Evolutionary conservation across 1,284 basidiomycete genomes (phyloP).

Genomic region (Microbotryum intermedium): DNA sequence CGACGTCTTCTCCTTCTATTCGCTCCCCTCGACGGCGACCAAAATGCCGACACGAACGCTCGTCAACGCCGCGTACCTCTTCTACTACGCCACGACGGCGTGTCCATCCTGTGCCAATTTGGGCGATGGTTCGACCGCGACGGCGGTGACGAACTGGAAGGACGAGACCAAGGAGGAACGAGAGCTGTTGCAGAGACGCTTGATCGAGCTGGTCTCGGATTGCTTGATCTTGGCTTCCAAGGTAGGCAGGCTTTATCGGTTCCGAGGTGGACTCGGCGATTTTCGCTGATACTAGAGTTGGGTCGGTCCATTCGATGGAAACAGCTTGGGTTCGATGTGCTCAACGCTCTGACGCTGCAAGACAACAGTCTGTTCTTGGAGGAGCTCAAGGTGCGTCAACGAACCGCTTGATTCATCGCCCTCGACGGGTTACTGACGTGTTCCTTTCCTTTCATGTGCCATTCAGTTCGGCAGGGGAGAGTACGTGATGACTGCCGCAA

Average conservation of each 20-base stretch:
- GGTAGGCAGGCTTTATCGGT: slow-evolving; percentile 8
- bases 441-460: not conserved
- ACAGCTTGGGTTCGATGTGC: slow-evolving; percentile 80
- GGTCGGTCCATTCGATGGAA: not conserved
- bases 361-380: slow-evolving; percentile 78
- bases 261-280: not conserved
- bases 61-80: slow-evolving; percentile 85
- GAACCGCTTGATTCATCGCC: too few relatives aligned
- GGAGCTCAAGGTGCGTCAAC: slow-evolving; percentile 48
- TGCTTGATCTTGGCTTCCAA: slow-evolving; percentile 32
- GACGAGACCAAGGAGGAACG: slow-evolving; percentile 53
- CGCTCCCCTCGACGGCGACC: slow-evolving; percentile 84
- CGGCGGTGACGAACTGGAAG: slow-evolving; percentile 30
- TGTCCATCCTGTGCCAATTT: slow-evolving; percentile 26
- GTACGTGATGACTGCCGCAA: not conserved
- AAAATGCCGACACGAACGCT: slow-evolving; percentile 49
- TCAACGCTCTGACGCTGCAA: slow-evolving; percentile 91
- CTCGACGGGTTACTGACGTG: not conserved
- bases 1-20: slow-evolving; percentile 95
- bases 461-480: slow-evolving; percentile 30
- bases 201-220: slow-evolving; percentile 55
- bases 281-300: not conserved
- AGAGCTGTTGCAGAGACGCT: slow-evolving; percentile 56
- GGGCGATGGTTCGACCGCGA: slow-evolving; percentile 19
- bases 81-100: slow-evolving; percentile 64